Conservation (phyloP, 257 asterid genomes). For the Primulina tabacum region DNA sequence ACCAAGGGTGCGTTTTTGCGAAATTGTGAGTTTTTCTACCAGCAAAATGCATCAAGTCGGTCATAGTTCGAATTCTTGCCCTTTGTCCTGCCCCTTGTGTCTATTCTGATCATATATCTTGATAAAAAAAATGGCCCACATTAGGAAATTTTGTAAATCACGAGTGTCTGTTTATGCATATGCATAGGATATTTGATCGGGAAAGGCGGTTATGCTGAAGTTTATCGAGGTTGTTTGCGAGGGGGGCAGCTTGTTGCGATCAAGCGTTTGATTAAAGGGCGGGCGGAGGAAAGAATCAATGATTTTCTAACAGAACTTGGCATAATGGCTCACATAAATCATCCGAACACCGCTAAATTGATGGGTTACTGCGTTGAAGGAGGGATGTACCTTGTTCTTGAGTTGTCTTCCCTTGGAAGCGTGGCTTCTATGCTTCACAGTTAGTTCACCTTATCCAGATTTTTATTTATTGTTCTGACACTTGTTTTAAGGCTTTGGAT, state of each 20-base stretch:
- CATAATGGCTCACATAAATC: constrained; percentile 92
- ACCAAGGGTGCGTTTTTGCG: background rate
- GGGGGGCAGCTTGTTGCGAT: constrained; percentile 78
- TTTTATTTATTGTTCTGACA: no score
- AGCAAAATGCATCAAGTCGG: background rate
- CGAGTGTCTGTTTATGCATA: background rate
- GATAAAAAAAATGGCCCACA: background rate
- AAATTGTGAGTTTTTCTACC: background rate
- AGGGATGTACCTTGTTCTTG: constrained; percentile 85
- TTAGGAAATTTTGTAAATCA: background rate
- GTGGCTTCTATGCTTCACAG: constrained; percentile 88
- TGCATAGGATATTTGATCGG: constrained; percentile 66
- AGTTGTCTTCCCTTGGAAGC: constrained; percentile 92
- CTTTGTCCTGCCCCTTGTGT: background rate
- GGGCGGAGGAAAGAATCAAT: constrained; percentile 58
- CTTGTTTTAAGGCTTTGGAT: background rate
- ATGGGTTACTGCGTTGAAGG: constrained; percentile 94
- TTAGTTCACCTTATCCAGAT: constrained; percentile 33
- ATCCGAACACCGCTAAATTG: constrained; percentile 89
- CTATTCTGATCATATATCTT: background rate
- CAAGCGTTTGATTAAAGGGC: constrained; percentile 64
- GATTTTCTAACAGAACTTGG: constrained; percentile 91
- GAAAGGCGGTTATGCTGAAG: constrained; percentile 95
- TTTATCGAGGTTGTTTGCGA: constrained; percentile 66
- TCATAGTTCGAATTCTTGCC: background rate